These are phyloP conservation scores for Eustoma russellianum DNA, from an alignment of 257 asterid genomes.

Conservation along the genomic window DNA sequence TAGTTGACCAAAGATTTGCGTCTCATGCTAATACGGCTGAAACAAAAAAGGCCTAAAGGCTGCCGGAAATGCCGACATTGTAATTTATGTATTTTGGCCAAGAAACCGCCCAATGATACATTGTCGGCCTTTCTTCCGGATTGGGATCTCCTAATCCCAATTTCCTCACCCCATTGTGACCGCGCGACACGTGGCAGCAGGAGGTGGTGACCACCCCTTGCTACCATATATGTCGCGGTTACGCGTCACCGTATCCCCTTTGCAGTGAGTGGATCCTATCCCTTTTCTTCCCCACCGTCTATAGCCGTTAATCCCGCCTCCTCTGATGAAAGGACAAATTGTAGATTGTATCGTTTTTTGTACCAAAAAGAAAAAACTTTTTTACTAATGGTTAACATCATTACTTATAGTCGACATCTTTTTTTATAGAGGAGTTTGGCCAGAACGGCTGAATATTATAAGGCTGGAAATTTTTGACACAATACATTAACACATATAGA, in stretches of 20 bases:
- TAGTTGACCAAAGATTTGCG: conserved; percentile 8
- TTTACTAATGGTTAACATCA: neutral
- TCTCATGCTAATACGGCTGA: conserved; percentile 19
- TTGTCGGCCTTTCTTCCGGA: conserved; percentile 33
- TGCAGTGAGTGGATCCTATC: no score
- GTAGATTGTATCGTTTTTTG: neutral
- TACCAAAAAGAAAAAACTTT: neutral
- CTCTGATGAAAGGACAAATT: neutral
- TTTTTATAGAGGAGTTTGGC: no score
- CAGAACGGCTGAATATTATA: no score
- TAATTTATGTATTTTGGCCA: neutral
- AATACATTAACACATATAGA: no score
- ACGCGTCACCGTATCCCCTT: no score
- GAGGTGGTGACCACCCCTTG: no score
- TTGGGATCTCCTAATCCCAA: no score
- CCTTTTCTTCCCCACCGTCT: conserved; percentile 8
- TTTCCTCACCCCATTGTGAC: no score
- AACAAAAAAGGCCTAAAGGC: conserved; percentile 11
- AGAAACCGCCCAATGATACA: conserved; percentile 27
- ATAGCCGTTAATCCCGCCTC: conserved; percentile 20
- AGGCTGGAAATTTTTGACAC: no score
- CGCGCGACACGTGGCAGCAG: no score
- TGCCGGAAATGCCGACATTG: conserved; percentile 8
- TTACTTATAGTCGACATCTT: no score
- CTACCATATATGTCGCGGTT: no score